phyloP scores from a whole-genome alignment of 106 monocot genomes.

The Dendrobium huoshanense region DNA sequence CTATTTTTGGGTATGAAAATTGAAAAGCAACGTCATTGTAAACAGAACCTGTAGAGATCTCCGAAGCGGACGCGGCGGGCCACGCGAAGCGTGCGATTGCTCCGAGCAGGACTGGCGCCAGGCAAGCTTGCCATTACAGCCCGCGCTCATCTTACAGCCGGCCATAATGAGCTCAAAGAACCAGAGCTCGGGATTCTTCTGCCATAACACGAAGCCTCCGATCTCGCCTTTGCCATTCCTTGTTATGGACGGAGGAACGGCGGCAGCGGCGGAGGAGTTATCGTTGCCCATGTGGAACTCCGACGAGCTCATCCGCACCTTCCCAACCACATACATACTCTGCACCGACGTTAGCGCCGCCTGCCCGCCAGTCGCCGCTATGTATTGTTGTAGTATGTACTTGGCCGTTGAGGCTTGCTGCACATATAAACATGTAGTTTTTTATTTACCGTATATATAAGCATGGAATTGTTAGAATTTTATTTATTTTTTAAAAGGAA shows the following conservation, averaged over 20 bases:
- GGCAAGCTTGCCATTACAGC: slow-evolving; percentile 54
- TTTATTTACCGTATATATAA: too few species aligned
- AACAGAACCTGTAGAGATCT: slow-evolving; percentile 41
- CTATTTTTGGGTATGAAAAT: neutral
- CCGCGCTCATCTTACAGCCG: slow-evolving; percentile 65
- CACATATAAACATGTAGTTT: too few species aligned
- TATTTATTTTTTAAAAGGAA: too few species aligned
- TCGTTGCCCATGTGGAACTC: slow-evolving; percentile 54
- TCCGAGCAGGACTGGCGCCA: slow-evolving; percentile 58
- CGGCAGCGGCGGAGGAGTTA: neutral
- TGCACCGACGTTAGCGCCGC: slow-evolving; percentile 39
- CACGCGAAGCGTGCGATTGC: slow-evolving; percentile 47
- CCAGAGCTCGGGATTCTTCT: slow-evolving; percentile 62
- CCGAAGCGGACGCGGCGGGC: slow-evolving; percentile 51
- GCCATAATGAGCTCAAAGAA: slow-evolving; percentile 68
- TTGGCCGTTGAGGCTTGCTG: slow-evolving; percentile 69
- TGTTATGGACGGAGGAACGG: neutral
- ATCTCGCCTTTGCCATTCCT: slow-evolving; percentile 37
- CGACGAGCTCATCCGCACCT: slow-evolving; percentile 59
- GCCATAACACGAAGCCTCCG: slow-evolving; percentile 70
- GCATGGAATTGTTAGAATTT: too few species aligned
- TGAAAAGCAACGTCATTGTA: too few species aligned
- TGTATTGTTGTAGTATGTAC: slow-evolving; percentile 70
- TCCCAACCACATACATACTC: slow-evolving; percentile 62
- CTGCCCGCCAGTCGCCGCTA: slow-evolving; percentile 68